These are phyloP conservation scores for Cokeromyces recurvatus DNA, from an alignment of 371 early-diverging fungal genomes.

Conservation along the genomic window DNA sequence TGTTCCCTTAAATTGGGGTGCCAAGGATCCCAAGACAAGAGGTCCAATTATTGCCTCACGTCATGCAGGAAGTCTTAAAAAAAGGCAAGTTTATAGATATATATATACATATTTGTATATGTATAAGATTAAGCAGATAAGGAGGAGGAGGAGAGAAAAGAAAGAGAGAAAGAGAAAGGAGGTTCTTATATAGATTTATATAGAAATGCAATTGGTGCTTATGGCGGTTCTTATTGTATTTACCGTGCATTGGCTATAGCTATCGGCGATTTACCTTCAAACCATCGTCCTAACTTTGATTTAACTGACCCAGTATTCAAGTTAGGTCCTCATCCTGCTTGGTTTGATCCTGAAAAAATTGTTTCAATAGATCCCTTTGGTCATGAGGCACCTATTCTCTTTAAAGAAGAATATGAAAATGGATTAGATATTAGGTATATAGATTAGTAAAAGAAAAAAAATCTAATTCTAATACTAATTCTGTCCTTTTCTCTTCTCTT, in stretches of 20 bases:
- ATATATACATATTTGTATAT: too few species aligned
- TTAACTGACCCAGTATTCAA: slow-evolving; percentile 85
- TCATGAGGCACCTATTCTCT: slow-evolving; percentile 68
- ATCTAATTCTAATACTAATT: too few species aligned
- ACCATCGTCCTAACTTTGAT: slow-evolving; percentile 84
- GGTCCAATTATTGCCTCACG: slow-evolving; percentile 90
- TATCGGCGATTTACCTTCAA: slow-evolving; percentile 79
- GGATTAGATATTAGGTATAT: slow-evolving; percentile 78
- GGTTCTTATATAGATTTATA: too few species aligned
- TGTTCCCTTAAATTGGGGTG: slow-evolving; percentile 82
- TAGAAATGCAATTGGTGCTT: slow-evolving; percentile 91
- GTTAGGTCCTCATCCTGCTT: slow-evolving; percentile 81
- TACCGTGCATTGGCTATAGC: slow-evolving; percentile 93
- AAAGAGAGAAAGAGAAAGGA: too few species aligned
- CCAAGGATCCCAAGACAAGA: slow-evolving; percentile 63
- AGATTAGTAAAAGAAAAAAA: too few species aligned
- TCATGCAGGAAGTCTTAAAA: slow-evolving; percentile 69
- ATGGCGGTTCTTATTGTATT: slow-evolving; percentile 91
- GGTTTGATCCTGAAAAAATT: slow-evolving; percentile 88
- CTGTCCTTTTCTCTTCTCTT: neutral
- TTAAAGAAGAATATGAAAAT: slow-evolving; percentile 54
- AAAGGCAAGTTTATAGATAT: slow-evolving; percentile 42
- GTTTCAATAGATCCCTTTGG: slow-evolving; percentile 96
- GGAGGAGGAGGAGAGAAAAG: too few species aligned
- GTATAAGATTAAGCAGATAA: too few species aligned